phyloP scores from a whole-genome alignment of 495 filamentous ascomycete genomes.

The Neurospora sp. region DNA sequence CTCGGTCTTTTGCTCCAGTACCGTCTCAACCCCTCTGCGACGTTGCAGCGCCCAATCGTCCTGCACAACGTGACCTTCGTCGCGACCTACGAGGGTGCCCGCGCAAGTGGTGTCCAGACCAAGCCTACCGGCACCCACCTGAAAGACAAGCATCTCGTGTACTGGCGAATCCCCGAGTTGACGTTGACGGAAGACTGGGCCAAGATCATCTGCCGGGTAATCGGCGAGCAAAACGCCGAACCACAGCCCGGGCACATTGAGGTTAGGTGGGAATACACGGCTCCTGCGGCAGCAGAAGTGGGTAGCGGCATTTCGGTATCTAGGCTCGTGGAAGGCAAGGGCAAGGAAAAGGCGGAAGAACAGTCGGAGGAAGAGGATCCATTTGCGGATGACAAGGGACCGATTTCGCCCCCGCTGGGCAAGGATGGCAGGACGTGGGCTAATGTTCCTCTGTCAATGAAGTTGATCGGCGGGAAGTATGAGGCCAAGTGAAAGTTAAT shows the following conservation, averaged over 20 bases:
- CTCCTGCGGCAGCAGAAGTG: conserved; percentile 21
- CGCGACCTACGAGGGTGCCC: conserved; percentile 63
- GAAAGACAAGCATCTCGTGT: conserved; percentile 76
- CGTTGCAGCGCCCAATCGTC: conserved; percentile 41
- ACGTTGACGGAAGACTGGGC: conserved; percentile 48
- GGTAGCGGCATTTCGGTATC: conserved; percentile 56
- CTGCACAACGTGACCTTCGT: conserved; percentile 76
- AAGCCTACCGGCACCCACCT: conserved; percentile 72
- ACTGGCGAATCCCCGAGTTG: conserved; percentile 82
- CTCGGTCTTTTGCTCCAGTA: conserved; percentile 78
- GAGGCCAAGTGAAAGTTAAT: conserved; percentile 32
- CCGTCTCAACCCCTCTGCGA: conserved; percentile 67
- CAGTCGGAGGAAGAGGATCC: conserved; percentile 31
- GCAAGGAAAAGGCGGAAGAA: conserved; percentile 32
- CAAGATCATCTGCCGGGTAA: conserved; percentile 71
- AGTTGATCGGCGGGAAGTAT: conserved; percentile 73
- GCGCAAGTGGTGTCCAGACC: conserved; percentile 54
- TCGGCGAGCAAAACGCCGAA: conserved; percentile 59
- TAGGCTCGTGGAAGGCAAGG: conserved; percentile 31
- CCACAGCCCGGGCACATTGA: conserved; percentile 70
- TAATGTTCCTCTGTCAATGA: conserved; percentile 59
- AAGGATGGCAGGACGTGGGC: conserved; percentile 52
- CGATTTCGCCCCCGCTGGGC: conserved; percentile 22
- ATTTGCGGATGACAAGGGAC: conserved; percentile 30
- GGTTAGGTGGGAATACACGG: conserved; percentile 66